These are phyloP conservation scores for Chamaecyparis obtusa DNA, from an alignment of 75 land plant species.

Conservation along the genomic window DNA sequence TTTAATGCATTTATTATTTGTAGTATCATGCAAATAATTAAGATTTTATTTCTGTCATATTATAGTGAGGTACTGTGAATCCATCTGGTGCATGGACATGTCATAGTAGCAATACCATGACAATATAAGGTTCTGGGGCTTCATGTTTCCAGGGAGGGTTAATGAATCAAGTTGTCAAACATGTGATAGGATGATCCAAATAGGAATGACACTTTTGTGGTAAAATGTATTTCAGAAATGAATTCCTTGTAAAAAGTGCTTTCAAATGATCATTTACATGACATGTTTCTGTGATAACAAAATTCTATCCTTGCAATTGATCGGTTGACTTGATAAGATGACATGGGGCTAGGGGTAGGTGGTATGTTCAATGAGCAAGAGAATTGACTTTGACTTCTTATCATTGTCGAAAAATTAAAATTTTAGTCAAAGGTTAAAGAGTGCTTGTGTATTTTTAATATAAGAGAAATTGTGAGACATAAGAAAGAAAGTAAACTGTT, in stretches of 20 bases:
- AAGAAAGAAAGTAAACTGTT: neutral
- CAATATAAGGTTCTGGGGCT: neutral
- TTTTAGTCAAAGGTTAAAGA: too few species aligned
- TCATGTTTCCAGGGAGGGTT: neutral
- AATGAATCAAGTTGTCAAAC: neutral
- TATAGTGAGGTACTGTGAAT: neutral
- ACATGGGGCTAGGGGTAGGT: neutral
- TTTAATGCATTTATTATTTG: neutral
- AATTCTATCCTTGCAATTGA: neutral
- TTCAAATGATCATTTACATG: neutral
- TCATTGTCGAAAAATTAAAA: too few species aligned
- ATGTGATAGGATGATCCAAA: neutral
- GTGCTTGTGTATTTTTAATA: too few species aligned
- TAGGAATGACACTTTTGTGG: neutral
- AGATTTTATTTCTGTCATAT: neutral
- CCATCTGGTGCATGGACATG: neutral
- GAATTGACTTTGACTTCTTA: too few species aligned
- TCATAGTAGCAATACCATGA: neutral
- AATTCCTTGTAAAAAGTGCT: too few species aligned
- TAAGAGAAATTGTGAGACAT: too few species aligned
- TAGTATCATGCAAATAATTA: neutral
- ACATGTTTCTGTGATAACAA: neutral
- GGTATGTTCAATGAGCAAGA: neutral
- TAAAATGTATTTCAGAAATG: neutral
- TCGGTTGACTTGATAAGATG: neutral